phyloP scores from a whole-genome alignment of 345 rosid genomes.

The Gossypium stocksii region DNA sequence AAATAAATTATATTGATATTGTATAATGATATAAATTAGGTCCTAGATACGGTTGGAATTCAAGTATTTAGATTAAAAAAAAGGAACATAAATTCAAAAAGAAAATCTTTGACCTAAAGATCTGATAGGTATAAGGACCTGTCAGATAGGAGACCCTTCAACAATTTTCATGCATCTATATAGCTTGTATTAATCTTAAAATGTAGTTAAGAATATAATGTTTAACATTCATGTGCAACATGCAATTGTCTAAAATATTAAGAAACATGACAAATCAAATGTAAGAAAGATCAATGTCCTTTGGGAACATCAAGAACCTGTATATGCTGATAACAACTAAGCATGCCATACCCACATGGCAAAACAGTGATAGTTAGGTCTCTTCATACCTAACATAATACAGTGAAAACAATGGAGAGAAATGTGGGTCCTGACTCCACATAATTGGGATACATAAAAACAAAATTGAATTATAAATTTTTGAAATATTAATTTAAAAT shows the following conservation, averaged over 20 bases:
- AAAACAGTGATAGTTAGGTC: slow-evolving; percentile 37
- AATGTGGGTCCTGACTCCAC: not conserved
- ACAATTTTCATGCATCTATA: not conserved
- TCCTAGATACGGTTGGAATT: slow-evolving; percentile 23
- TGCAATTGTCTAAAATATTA: slow-evolving; percentile 1
- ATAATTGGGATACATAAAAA: not conserved
- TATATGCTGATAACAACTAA: slow-evolving; percentile 33
- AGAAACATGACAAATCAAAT: not conserved
- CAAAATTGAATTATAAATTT: no score
- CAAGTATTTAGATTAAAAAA: not conserved
- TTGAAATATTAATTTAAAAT: not conserved
- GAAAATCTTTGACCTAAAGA: slow-evolving; percentile 60
- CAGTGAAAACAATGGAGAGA: slow-evolving; percentile 1
- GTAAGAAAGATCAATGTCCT: not conserved
- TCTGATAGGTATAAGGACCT: slow-evolving; percentile 32
- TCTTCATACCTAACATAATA: slow-evolving; percentile 29
- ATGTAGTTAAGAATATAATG: not conserved
- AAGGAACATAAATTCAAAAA: slow-evolving; percentile 24
- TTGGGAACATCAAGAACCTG: not conserved
- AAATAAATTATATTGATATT: not conserved
- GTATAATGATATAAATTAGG: not conserved
- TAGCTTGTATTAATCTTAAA: not conserved
- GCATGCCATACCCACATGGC: slow-evolving; percentile 26
- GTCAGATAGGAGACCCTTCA: slow-evolving; percentile 28
- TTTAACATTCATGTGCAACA: slow-evolving; percentile 7